Conservation (phyloP, 805 yeast species). For the Starmerella potacharoeniae region DNA sequence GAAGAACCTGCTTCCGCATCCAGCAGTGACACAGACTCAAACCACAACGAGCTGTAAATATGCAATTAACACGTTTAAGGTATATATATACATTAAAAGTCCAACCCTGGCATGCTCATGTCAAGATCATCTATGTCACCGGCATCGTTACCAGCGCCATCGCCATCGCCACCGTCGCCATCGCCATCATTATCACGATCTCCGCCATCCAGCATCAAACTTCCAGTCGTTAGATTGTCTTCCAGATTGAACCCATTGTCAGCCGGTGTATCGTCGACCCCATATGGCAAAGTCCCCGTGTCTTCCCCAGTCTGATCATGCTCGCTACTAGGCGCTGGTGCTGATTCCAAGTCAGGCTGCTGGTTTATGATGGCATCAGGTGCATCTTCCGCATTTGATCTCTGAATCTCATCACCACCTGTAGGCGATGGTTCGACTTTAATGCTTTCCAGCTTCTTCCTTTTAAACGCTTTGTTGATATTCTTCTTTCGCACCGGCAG, state of each 20-base stretch:
- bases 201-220: conserved; percentile 16
- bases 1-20: too few species aligned
- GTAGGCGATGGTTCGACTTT: background rate
- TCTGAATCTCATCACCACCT: too few species aligned
- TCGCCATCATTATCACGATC: conserved; percentile 8
- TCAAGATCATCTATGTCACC: conserved; percentile 7
- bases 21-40: too few species aligned
- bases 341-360: background rate
- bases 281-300: conserved; percentile 6
- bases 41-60: background rate
- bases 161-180: conserved; percentile 2
- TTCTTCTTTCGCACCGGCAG: conserved; percentile 44
- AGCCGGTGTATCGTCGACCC: conserved; percentile 2
- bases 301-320: background rate
- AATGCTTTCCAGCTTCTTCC: conserved; percentile 4
- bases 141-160: background rate
- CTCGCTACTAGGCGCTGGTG: background rate
- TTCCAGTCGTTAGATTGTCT: conserved; percentile 13
- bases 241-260: conserved; percentile 13
- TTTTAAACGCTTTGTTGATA: conserved; percentile 20
- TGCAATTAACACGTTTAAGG: background rate
- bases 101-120: conserved; percentile 3
- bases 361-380: background rate
- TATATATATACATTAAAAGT: conserved; percentile 2
- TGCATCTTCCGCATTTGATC: too few species aligned